Base-by-base conservation (phyloP, 2,329 filamentous ascomycete species). In the Penicillium psychrosexuale region DNA sequence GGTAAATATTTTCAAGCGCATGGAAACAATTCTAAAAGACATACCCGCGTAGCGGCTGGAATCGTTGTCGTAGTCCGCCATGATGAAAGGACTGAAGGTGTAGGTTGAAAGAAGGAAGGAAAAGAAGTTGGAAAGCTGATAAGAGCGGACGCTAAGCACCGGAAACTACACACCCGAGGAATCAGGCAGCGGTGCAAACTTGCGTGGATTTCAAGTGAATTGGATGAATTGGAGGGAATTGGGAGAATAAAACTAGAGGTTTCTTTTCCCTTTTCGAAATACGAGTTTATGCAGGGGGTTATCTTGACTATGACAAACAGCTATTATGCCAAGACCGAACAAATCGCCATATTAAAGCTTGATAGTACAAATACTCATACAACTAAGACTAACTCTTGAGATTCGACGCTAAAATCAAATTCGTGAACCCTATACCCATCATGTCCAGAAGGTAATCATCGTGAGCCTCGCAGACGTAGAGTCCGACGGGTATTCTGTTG, bases 11-110 rank as follows among this genome's bases (percentile, higher is more conserved):
- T 49, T 38, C 12, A 22, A 33, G 31, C 39, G 22, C 38, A 17
- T 17, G 11, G 27, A 39, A 30, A 42, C 33, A 27, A 31, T 38
- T 17, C 7, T 5, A 15, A 51, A 24, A 61, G 47, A 74, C 78
- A 68, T 80, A 88, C 85, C 85, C 60, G 87, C 84, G 72, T 86
- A 88, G 67, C 79, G 79, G 75, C 83, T 82, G 71, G 81, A 81
- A 61, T 87, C 84, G 66, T 81, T 81, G 70, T 87, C 84, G 77
- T 85, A 88, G 65, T 88, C 85, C 63, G 75, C 72, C 75, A 78
- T 78, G 60, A 57, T 70, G 56, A 54, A 50, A 57, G 65, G 56
- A 59, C 50, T 30, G 56, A 59, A 57, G 43, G 56, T 56, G 39
- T 58, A 55, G 60, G 54, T 58, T 59, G 44, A 56, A 61, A 62